phyloP scores from a whole-genome alignment of 2,329 filamentous ascomycete genomes.

The Penicillium freii region DNA sequence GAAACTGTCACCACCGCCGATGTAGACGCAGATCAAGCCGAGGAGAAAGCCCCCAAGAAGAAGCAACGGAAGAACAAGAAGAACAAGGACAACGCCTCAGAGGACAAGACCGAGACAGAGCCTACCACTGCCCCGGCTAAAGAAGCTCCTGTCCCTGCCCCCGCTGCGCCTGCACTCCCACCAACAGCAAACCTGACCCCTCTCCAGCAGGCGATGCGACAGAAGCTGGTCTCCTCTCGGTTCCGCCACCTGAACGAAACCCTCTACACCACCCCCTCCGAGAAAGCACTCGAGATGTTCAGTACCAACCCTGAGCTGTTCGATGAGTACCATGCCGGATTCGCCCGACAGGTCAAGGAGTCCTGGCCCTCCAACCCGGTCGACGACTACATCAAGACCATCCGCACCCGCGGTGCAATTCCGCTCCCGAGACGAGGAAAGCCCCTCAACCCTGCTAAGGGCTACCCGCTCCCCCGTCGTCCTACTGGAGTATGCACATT shows the following conservation, averaged over 20 bases:
- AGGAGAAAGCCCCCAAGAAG: constrained; percentile 25
- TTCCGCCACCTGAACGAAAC: constrained; percentile 98
- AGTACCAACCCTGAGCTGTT: constrained; percentile 87
- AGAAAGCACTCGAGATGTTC: constrained; percentile 80
- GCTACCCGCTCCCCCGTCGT: constrained; percentile 65
- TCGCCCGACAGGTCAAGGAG: constrained; percentile 85
- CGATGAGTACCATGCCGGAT: constrained; percentile 91
- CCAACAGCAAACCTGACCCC: constrained; percentile 71
- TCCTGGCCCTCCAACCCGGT: constrained; percentile 96
- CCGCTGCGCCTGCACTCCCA: constrained; percentile 34
- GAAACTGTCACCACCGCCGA: constrained; percentile 8
- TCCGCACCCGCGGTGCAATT: constrained; percentile 65
- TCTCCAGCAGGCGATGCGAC: constrained; percentile 88
- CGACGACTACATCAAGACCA: constrained; percentile 73
- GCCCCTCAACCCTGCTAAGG: constrained; percentile 30
- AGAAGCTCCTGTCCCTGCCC: constrained; percentile 10
- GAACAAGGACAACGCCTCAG: constrained; percentile 28
- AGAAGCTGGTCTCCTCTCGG: constrained; percentile 89
- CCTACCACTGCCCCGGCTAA: constrained; percentile 11
- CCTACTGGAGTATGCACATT: constrained; percentile 68
- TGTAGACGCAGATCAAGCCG: constrained; percentile 26
- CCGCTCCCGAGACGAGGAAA: constrained; percentile 42
- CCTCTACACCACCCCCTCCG: constrained; percentile 87
- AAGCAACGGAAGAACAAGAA: constrained; percentile 35
- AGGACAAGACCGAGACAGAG: constrained; percentile 24